Base-by-base conservation (phyloP, 1,139 yeast genomes). In the Suhomyces choctaworum region DNA sequence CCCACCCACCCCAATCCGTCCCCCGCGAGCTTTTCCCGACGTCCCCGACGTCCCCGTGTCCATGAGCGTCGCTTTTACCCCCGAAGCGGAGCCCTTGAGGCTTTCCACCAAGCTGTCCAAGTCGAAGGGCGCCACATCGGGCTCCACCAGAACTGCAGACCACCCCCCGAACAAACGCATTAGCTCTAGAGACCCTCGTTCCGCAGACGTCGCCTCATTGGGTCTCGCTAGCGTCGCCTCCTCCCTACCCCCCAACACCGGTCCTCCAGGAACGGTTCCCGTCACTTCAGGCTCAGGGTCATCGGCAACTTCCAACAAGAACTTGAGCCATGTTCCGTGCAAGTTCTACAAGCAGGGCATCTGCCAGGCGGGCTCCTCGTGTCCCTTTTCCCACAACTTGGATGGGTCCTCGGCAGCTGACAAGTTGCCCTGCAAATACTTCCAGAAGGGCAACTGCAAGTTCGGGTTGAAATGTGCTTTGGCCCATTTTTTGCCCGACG, bases 391-490 rank as follows among this genome's bases (percentile, higher is more conserved):
- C 27, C 97, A 92, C 57, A 76, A 85, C 29, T 60, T 78, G 37
- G 87, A 82, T 37, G 71, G 78, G 3, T 60, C 75, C 12, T 65
- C 73, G 27, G 71, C 70, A 16, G 74, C 74, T 21, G 89, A 82
- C 42, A 77, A 76, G 44, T 74, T 84, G 21, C 95, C 95, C 7
- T 90, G 97, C 70, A 89, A 88, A 66, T 90, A 89, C 59, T 90
- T 87, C 59, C 94, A 85, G 53, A 86, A 86, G 64, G 97, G 97
- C 9, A 88, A 88, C 56, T 90, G 97, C 61, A 89, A 88, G 60
- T 90, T 90, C 62, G 97, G 97, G 3, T 66, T 78, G 37, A 89
- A 87, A 55, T 90, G 97, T 66, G 97, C 96, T 2, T 76, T 90
- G 56, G 95, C 95, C 14, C 97, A 90, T 62, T 76, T 85, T 41